Base-by-base conservation (phyloP, 768 basidiomycete genomes). In the Coprinopsis cinerea region DNA sequence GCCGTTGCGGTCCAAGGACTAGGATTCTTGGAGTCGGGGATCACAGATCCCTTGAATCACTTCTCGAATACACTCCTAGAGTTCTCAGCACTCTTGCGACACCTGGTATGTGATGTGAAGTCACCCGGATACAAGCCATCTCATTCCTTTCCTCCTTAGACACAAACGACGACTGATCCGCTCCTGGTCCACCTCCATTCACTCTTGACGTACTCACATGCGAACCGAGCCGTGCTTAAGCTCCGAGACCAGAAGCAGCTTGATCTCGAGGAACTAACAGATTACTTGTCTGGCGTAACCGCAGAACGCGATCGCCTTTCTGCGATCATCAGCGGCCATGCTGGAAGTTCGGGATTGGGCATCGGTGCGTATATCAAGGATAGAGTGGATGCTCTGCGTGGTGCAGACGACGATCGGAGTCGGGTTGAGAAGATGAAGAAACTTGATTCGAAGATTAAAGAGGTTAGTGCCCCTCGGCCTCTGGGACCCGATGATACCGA, bases 231-330 rank as follows among this genome's bases (percentile, higher is more conserved):
- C n/a, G 92, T 98, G 18, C 78, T 99, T 56, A 95, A 91, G 66
- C 77, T 96, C 25, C 83, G 96, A 39, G 96, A 98, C 64, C 96
- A 98, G 68, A 99, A 98, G 66, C 96, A 99, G 65, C 81, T 98
- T 48, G 96, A 99, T 62, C 95, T 97, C 55, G 96, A 99, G 67
- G 95, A 98, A 64, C 78, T 98, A 7, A 92, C 92, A 1, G 89
- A 92, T 46, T 98, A 98, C 66, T 76, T 99, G 11, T 88, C 89
- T 4, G 88, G 87, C n/a, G 84, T 97, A 39, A 92, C 91, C 0
- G 74, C 83, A 10, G 96, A 99, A 67, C 84, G 96, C 18, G 96
- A 99, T 61, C 75, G 96, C 39, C 73, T 99, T 9, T 83, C 93
- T 17, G 92, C 92, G 1, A 76, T 97, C 37, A 89, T 91, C 60